phyloP scores from a whole-genome alignment of 192 early-diverging fungal species.

The Powellomyces hirtus region DNA sequence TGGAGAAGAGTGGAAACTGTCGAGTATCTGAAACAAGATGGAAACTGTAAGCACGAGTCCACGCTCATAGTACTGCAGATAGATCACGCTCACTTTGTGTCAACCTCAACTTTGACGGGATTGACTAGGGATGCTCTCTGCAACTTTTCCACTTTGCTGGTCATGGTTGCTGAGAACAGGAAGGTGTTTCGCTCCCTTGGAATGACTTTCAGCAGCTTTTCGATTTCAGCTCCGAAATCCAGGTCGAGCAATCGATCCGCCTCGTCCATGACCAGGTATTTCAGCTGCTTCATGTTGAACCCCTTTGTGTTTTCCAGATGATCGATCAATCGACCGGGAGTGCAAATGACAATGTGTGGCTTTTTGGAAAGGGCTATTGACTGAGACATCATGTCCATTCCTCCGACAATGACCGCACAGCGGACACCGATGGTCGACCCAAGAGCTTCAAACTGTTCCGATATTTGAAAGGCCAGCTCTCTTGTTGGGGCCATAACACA shows the following conservation, averaged over 20 bases:
- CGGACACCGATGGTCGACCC: constrained; percentile 89
- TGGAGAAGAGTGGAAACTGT: constrained; percentile 91
- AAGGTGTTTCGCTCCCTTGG: constrained; percentile 90
- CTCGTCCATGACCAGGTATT: constrained; percentile 94
- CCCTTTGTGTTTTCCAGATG: constrained; percentile 99
- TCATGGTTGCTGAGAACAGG: constrained; percentile 98
- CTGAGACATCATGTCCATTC: constrained; percentile 97
- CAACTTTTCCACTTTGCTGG: constrained; percentile 95
- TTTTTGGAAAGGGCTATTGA: constrained; percentile 90
- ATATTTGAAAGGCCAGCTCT: constrained; percentile 94
- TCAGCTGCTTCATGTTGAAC: constrained; percentile 84
- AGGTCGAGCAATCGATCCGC: constrained; percentile 90
- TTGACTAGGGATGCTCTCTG: constrained; percentile 88
- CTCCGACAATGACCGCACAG: constrained; percentile 89
- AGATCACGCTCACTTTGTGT: constrained; percentile 66
- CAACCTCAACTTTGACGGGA: constrained; percentile 95
- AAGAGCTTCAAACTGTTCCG: constrained; percentile 87
- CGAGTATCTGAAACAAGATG: constrained; percentile 62
- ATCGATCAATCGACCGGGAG: constrained; percentile 92
- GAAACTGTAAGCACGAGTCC: neutral
- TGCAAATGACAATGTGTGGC: constrained; percentile 93
- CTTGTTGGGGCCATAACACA: constrained; percentile 96
- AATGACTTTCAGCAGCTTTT: constrained; percentile 88
- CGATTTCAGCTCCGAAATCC: constrained; percentile 95
- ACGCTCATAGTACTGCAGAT: neutral